Percentiles rank a stretch among this genome's conserved stretches.
Conservation (phyloP, 495 filamentous ascomycete species). For the Cercophora scortea region DNA sequence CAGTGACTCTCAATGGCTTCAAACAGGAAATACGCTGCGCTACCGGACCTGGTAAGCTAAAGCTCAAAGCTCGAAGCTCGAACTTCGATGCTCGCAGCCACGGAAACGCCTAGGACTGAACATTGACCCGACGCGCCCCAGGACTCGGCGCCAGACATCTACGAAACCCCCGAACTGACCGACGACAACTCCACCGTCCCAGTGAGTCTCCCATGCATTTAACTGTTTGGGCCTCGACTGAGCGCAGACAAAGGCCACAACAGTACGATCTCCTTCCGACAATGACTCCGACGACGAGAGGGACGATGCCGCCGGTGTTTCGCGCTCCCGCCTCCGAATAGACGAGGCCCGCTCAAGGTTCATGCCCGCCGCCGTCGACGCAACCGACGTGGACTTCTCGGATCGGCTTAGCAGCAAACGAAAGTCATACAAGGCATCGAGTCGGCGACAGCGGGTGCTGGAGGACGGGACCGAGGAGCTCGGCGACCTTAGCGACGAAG, state of each 20-base stretch:
- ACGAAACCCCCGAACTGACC: constrained; percentile 86
- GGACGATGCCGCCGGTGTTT: constrained; percentile 58
- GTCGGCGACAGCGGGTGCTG: constrained; percentile 51
- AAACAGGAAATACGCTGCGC: constrained; percentile 68
- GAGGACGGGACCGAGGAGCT: constrained; percentile 55
- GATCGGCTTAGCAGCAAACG: constrained; percentile 71
- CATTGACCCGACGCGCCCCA: constrained; percentile 23
- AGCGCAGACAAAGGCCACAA: constrained; percentile 45
- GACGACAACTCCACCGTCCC: constrained; percentile 81
- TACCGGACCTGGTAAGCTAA: constrained; percentile 68
- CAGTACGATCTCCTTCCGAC: constrained; percentile 56
- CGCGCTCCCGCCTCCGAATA: constrained; percentile 62
- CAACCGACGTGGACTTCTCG: constrained; percentile 71
- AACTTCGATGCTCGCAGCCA: no score
- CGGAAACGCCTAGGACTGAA: no score
- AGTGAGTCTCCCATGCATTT: constrained; percentile 34
- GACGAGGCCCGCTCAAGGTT: constrained; percentile 75
- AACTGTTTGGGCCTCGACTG: constrained; percentile 5
- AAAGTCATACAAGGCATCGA: constrained; percentile 70
- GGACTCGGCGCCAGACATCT: constrained; percentile 89
- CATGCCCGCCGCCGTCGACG: constrained; percentile 63
- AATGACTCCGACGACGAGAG: constrained; percentile 58
- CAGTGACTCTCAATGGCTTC: constrained; percentile 33
- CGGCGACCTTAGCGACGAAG: constrained; percentile 52
- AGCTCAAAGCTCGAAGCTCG: background rate